phyloP scores from a whole-genome alignment of 441 rosid genomes.

The Oxalis stricta region DNA sequence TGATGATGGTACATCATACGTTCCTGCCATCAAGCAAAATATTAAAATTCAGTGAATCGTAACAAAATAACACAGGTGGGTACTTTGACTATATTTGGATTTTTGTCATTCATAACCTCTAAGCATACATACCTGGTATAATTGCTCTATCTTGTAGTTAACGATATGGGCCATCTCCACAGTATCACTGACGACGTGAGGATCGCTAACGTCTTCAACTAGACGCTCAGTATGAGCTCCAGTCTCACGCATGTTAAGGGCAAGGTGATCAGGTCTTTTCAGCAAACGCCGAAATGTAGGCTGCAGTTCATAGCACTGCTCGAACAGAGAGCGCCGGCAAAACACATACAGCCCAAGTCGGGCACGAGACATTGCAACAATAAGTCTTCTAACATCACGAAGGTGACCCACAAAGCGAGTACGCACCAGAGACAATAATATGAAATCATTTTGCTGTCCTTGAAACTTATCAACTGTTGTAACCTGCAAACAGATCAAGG shows the following conservation, averaged over 20 bases:
- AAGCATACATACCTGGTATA: slow-evolving; percentile 59
- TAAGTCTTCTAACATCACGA: slow-evolving; percentile 92
- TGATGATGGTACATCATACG: slow-evolving; percentile 21
- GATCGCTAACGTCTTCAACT: slow-evolving; percentile 57
- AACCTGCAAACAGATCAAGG: slow-evolving; percentile 32
- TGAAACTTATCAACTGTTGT: slow-evolving; percentile 98
- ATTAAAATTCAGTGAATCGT: background rate
- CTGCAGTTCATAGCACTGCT: slow-evolving; percentile 94
- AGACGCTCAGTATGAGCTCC: slow-evolving; percentile 56
- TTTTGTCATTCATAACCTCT: no score
- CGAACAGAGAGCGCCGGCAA: slow-evolving; percentile 86
- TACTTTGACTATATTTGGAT: no score
- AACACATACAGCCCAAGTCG: slow-evolving; percentile 86
- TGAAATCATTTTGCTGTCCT: slow-evolving; percentile 95
- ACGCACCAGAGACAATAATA: slow-evolving; percentile 87
- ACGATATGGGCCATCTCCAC: slow-evolving; percentile 79
- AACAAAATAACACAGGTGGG: background rate
- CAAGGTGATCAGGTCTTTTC: slow-evolving; percentile 77
- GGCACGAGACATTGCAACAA: slow-evolving; percentile 99
- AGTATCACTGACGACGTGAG: slow-evolving; percentile 41
- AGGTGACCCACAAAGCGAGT: slow-evolving; percentile 97
- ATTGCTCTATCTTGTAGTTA: slow-evolving; percentile 35
- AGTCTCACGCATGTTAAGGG: slow-evolving; percentile 50
- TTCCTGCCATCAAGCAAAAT: slow-evolving; percentile 9
- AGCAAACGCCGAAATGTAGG: slow-evolving; percentile 83